phyloP scores from a whole-genome alignment of 164 flowering plant genomes.

The Aristolochia fimbriata region DNA sequence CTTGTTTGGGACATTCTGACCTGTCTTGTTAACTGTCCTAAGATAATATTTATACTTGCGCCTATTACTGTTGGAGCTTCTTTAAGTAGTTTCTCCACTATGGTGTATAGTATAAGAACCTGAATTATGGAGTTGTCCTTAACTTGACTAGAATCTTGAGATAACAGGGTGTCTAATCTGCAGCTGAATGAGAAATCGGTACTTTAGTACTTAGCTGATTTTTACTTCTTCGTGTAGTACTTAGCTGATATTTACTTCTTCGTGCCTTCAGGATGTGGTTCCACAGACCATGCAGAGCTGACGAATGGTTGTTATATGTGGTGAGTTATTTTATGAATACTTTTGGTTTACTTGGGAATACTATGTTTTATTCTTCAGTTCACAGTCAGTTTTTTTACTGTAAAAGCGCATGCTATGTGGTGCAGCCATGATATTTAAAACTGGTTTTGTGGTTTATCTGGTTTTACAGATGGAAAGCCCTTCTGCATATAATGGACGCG shows the following conservation, averaged over 20 bases:
- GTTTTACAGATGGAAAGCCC: slow-evolving; percentile 44
- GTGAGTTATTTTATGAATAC: slow-evolving; percentile 39
- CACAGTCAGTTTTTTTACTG: too few relatives aligned
- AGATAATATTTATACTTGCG: too few relatives aligned
- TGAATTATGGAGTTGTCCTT: too few relatives aligned
- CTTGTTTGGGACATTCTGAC: too few relatives aligned
- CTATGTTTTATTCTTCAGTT: not conserved
- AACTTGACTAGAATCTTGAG: too few relatives aligned
- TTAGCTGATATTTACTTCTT: not conserved
- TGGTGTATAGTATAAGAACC: too few relatives aligned
- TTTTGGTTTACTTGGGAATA: not conserved
- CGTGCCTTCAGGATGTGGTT: slow-evolving; percentile 79
- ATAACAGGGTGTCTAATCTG: not conserved
- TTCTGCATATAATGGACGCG: slow-evolving; percentile 37
- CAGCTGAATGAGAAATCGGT: not conserved
- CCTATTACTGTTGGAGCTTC: too few relatives aligned
- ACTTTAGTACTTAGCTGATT: too few relatives aligned
- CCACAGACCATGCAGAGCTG: slow-evolving; percentile 76
- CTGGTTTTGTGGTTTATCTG: not conserved
- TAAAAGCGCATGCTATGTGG: not conserved
- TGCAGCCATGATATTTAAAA: too few relatives aligned
- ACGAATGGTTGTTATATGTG: slow-evolving; percentile 83
- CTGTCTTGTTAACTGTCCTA: too few relatives aligned
- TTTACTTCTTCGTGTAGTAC: not conserved
- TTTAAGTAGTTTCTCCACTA: too few relatives aligned